Conservation (phyloP, 805 yeast species). For the Suhomyces sp. region DNA sequence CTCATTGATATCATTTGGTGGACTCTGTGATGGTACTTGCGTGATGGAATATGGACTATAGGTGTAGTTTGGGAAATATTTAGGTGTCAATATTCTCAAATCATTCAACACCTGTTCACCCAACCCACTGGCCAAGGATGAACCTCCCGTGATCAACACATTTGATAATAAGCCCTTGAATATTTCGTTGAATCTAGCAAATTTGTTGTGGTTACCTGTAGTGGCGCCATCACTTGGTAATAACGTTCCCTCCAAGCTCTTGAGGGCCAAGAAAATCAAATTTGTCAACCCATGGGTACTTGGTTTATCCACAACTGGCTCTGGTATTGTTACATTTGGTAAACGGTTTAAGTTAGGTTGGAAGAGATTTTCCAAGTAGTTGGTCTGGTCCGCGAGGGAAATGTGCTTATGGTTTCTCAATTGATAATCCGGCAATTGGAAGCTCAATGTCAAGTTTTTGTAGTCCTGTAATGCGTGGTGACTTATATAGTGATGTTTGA, state of each 20-base stretch:
- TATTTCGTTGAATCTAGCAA: constrained; percentile 38
- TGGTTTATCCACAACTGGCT: constrained; percentile 44
- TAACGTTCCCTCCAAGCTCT: constrained; percentile 34
- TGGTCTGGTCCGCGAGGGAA: constrained; percentile 46
- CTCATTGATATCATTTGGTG: constrained; percentile 31
- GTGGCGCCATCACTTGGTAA: constrained; percentile 33
- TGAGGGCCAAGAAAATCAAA: constrained; percentile 35
- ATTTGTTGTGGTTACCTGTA: constrained; percentile 21
- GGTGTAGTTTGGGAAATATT: constrained; percentile 47
- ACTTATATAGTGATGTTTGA: constrained; percentile 36
- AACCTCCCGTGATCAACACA: constrained; percentile 62
- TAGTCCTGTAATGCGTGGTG: constrained; percentile 36
- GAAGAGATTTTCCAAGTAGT: constrained; percentile 66
- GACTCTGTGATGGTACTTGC: constrained; percentile 12
- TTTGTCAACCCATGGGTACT: constrained; percentile 49
- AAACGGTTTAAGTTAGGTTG: constrained; percentile 56
- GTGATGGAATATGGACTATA: constrained; percentile 38
- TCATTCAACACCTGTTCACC: constrained; percentile 57
- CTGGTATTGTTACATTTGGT: constrained; percentile 31
- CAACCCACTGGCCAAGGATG: constrained; percentile 55
- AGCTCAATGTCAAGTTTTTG: constrained; percentile 24
- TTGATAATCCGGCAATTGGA: constrained; percentile 45
- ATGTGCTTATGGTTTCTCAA: constrained; percentile 55
- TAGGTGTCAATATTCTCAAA: constrained; percentile 43
- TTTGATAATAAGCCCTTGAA: constrained; percentile 37